Percentiles rank a stretch among this genome's conserved stretches.
These are phyloP conservation scores for Cystobasidium sp. DNA, from an alignment of 1,284 basidiomycete genomes.

Conservation along the genomic window DNA sequence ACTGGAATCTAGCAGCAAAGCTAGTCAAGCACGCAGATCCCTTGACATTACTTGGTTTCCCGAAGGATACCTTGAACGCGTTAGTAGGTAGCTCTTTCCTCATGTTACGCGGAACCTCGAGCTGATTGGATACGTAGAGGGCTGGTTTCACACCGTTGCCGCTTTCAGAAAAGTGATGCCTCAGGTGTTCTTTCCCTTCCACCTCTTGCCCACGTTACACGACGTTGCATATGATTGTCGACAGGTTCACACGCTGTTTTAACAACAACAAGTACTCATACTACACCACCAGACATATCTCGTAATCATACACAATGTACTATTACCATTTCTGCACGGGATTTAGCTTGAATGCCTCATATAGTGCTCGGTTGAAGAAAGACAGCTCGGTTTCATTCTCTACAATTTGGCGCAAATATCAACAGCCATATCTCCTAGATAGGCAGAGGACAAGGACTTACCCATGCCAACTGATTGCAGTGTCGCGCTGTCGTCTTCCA, in stretches of 20 bases:
- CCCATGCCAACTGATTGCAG: conserved; percentile 75
- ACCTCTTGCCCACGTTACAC: too few species aligned
- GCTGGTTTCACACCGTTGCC: too few species aligned
- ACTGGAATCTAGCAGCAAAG: too few species aligned
- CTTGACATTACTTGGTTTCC: too few species aligned
- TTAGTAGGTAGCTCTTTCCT: too few species aligned
- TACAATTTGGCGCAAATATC: conserved; percentile 56
- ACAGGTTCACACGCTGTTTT: not conserved
- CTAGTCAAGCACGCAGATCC: too few species aligned
- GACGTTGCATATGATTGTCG: too few species aligned
- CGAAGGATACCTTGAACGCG: too few species aligned
- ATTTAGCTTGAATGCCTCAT: conserved; percentile 77
- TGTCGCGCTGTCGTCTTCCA: conserved; percentile 68
- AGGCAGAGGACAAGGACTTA: conserved; percentile 58
- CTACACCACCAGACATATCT: not conserved
- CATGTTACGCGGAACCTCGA: too few species aligned
- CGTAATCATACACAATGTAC: not conserved
- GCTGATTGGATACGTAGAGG: too few species aligned
- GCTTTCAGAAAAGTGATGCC: too few species aligned
- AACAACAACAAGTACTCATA: not conserved
- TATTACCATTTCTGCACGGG: conserved; percentile 63
- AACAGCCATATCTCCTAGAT: not conserved
- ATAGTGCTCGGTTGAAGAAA: conserved; percentile 77
- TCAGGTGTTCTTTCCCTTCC: too few species aligned
- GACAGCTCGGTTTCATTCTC: conserved; percentile 94